Conservation (phyloP, 176 grass and related monocot species). For the Phragmites australis region DNA sequence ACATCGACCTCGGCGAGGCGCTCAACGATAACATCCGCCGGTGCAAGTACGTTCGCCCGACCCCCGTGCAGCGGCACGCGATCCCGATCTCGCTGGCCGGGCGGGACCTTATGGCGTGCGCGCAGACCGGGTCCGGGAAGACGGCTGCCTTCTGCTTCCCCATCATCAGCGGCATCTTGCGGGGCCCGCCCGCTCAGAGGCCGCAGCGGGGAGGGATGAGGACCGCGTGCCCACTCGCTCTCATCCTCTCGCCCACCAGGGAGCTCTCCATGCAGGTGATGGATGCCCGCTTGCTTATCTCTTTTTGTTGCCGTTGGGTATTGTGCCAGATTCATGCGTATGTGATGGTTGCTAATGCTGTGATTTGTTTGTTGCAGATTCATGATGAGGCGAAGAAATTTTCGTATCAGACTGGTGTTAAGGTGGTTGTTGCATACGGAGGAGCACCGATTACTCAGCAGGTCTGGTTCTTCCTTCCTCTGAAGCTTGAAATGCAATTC, state of each 20-base stretch:
- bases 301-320: background rate
- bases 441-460: constrained; percentile 94
- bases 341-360: background rate
- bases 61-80: constrained; percentile 88
- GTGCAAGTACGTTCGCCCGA: constrained; percentile 87
- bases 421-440: constrained; percentile 88
- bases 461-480: constrained; percentile 37
- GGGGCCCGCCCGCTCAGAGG: constrained; percentile 35
- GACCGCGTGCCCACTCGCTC: constrained; percentile 59
- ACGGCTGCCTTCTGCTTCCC: constrained; percentile 95
- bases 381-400: constrained; percentile 96
- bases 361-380: constrained; percentile 51
- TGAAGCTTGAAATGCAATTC: background rate
- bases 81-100: constrained; percentile 77
- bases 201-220: constrained; percentile 48
- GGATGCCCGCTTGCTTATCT: background rate
- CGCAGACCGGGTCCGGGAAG: constrained; percentile 90
- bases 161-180: constrained; percentile 89
- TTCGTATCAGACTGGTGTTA: constrained; percentile 92
- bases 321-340: background rate
- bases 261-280: constrained; percentile 90
- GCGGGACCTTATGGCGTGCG: constrained; percentile 92
- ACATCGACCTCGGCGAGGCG: constrained; percentile 82
- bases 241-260: constrained; percentile 93
- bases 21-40: constrained; percentile 89